These are phyloP conservation scores for Ciborinia camelliae DNA, from an alignment of 2,329 filamentous ascomycete genomes.

Conservation along the genomic window DNA sequence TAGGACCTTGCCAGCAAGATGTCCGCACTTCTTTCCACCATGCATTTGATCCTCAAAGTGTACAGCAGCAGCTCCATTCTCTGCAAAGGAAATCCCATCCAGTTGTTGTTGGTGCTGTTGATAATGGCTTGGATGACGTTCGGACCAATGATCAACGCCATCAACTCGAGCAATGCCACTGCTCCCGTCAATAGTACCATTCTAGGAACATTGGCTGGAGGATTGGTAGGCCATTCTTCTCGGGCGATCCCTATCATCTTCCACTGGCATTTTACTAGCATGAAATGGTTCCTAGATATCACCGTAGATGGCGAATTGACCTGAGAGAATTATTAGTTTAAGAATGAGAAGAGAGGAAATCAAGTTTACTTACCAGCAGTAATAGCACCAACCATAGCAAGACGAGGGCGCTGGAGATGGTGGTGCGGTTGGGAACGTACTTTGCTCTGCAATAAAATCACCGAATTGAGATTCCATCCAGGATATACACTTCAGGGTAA, in stretches of 20 bases:
- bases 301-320: conserved; percentile 89
- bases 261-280: conserved; percentile 69
- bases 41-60: conserved; percentile 98
- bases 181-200: too few relatives aligned
- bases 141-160: conserved; percentile 45
- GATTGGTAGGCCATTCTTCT: conserved; percentile 39
- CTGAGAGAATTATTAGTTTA: conserved; percentile 42
- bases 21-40: conserved; percentile 97
- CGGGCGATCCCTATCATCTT: conserved; percentile 60
- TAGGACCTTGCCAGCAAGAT: conserved; percentile 92
- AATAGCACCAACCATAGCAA: conserved; percentile 19
- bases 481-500: conserved; percentile 96
- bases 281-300: conserved; percentile 57
- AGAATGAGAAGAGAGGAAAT: not conserved
- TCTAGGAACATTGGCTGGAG: conserved; percentile 33
- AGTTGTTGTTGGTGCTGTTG: conserved; percentile 42
- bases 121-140: conserved; percentile 45
- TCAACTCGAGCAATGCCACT: too few relatives aligned
- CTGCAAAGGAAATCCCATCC: conserved; percentile 66
- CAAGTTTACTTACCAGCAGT: conserved; percentile 14
- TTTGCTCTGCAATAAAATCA: conserved; percentile 77
- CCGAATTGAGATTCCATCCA: conserved; percentile 86
- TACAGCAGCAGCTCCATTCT: conserved; percentile 92
- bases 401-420: conserved; percentile 58
- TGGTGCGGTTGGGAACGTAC: conserved; percentile 66